Evolutionary conservation across 2,329 filamentous ascomycete species (phyloP).

Genomic region (Biscogniauxia marginata): DNA sequence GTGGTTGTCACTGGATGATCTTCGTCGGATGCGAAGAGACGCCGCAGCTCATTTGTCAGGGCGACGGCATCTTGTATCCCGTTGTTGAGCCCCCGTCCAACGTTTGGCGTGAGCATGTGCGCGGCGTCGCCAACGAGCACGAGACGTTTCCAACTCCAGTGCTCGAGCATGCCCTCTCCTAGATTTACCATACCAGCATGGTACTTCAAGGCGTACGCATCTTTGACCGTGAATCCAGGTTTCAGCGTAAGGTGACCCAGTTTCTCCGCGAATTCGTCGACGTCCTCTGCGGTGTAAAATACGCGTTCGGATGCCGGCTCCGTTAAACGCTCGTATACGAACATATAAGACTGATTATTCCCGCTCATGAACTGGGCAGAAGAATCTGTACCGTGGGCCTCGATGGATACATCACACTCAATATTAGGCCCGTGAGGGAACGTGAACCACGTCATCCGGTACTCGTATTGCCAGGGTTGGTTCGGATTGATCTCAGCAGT

Average conservation of each 20-base stretch:
- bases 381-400: background rate
- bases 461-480: slow-evolving; percentile 11
- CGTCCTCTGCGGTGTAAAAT: slow-evolving; percentile 13
- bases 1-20: no score
- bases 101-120: slow-evolving; percentile 7
- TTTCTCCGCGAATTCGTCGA: slow-evolving; percentile 2
- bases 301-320: slow-evolving; percentile 4
- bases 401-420: slow-evolving; percentile 1
- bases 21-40: background rate
- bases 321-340: slow-evolving; percentile 16
- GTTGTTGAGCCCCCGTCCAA: slow-evolving; percentile 1
- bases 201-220: slow-evolving; percentile 8
- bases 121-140: slow-evolving; percentile 5
- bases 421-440: slow-evolving; percentile 5
- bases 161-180: slow-evolving; percentile 16
- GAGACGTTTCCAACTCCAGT: slow-evolving; percentile 10
- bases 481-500: slow-evolving; percentile 6
- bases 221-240: slow-evolving; percentile 6
- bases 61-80: slow-evolving; percentile 1
- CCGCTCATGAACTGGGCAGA: slow-evolving; percentile 8
- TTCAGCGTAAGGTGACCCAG: slow-evolving; percentile 1
- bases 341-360: slow-evolving; percentile 8
- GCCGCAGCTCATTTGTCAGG: slow-evolving; percentile 4
- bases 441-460: slow-evolving; percentile 12
- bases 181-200: slow-evolving; percentile 13